These are phyloP conservation scores for Paramecium pentaurelia DNA, from an alignment of 73 alveolate genomes.

Conservation along the genomic window DNA sequence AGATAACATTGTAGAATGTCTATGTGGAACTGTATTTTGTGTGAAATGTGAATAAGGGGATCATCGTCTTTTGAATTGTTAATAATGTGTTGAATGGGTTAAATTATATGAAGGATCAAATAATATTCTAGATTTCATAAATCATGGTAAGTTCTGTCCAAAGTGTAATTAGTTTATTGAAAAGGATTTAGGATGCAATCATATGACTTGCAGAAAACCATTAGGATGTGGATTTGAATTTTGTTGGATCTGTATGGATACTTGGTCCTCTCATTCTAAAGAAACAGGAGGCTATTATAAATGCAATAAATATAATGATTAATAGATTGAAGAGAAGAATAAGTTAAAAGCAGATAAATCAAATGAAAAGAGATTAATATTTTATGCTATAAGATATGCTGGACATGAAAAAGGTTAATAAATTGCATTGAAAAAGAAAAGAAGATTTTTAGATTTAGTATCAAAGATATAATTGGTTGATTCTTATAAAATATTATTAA, in stretches of 20 bases:
- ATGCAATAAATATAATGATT: constrained; percentile 41
- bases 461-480: background rate
- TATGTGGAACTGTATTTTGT: constrained; percentile 19
- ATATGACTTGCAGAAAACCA: constrained; percentile 57
- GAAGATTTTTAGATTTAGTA: background rate
- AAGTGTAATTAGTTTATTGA: constrained; percentile 52
- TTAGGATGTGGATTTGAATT: constrained; percentile 58
- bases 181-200: constrained; percentile 57
- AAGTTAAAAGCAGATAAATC: constrained; percentile 11
- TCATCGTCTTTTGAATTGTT: background rate
- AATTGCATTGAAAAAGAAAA: constrained; percentile 31
- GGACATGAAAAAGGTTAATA: constrained; percentile 32
- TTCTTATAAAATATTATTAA: background rate
- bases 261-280: constrained; percentile 45
- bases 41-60: background rate
- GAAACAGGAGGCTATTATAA: constrained; percentile 59
- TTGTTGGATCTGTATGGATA: constrained; percentile 55
- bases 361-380: background rate
- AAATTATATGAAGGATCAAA: background rate
- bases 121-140: background rate
- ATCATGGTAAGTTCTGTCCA: constrained; percentile 48
- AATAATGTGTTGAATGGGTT: background rate
- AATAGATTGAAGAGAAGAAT: background rate
- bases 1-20: background rate
- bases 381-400: constrained; percentile 29